phyloP scores from a whole-genome alignment of 2,329 filamentous ascomycete species.

The Colletotrichum gigasporum region DNA sequence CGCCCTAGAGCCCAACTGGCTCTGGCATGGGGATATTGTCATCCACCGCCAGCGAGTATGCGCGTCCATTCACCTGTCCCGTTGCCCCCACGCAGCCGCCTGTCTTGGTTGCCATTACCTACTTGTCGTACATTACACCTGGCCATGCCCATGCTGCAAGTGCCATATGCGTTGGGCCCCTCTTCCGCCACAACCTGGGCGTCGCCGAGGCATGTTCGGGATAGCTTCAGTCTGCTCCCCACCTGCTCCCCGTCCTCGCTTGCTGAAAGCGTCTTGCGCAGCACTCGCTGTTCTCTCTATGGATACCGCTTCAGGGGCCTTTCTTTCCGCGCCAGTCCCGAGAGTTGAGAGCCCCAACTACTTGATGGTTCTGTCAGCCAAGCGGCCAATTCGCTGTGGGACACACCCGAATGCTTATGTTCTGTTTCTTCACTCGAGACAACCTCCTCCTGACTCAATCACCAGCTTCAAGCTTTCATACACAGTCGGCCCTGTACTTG shows the following conservation, averaged over 20 bases:
- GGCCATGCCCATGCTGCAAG: slow-evolving; percentile 4
- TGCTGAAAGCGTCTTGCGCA: neutral
- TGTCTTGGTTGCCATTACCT: neutral
- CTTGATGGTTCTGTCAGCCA: slow-evolving; percentile 13
- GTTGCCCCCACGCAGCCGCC: slow-evolving; percentile 16
- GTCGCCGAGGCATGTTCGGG: slow-evolving; percentile 22
- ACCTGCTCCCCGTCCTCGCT: slow-evolving; percentile 3
- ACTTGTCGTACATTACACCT: slow-evolving; percentile 1
- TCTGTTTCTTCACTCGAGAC: slow-evolving; percentile 1
- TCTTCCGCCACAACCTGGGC: slow-evolving; percentile 4
- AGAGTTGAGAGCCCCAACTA: neutral
- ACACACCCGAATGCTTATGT: neutral
- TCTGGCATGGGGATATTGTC: slow-evolving; percentile 18
- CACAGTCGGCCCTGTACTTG: neutral
- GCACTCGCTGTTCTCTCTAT: slow-evolving; percentile 2
- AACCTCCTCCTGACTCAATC: slow-evolving; percentile 18
- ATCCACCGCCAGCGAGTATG: slow-evolving; percentile 18
- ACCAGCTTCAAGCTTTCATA: slow-evolving; percentile 7
- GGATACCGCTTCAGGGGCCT: slow-evolving; percentile 12
- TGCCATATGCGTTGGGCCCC: neutral
- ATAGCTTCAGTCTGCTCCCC: slow-evolving; percentile 29
- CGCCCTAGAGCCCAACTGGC: neutral
- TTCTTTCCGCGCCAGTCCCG: slow-evolving; percentile 9
- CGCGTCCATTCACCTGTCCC: slow-evolving; percentile 19
- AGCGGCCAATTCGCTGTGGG: slow-evolving; percentile 8